Evolutionary conservation across 2,329 filamentous ascomycete genomes (phyloP).

Genomic region (Calonectria crousiana): DNA sequence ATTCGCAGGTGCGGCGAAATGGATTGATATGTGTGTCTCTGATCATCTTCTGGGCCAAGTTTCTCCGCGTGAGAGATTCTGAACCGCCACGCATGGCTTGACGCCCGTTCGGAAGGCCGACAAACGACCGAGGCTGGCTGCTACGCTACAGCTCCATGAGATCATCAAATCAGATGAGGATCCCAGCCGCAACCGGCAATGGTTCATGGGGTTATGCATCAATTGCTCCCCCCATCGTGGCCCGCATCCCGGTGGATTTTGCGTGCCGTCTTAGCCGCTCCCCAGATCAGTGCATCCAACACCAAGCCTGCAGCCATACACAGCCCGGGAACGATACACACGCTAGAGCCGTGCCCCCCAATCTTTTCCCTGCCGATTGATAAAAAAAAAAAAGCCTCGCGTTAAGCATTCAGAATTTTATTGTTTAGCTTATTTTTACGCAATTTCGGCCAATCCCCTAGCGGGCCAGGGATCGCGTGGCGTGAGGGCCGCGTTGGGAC

Average conservation of each 20-base stretch:
- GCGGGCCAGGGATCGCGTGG: not conserved
- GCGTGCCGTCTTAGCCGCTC: not conserved
- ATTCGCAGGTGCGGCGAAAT: not conserved
- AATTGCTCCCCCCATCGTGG: not conserved
- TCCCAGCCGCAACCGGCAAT: not conserved
- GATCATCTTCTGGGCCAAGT: not conserved
- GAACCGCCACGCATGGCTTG: not conserved
- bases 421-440: slow-evolving; percentile 10
- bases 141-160: not conserved
- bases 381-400: slow-evolving; percentile 6
- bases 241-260: not conserved
- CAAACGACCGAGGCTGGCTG: not conserved
- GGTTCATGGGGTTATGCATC: slow-evolving; percentile 1
- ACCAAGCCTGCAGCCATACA: not conserved
- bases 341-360: not conserved
- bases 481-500: not conserved
- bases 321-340: not conserved
- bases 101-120: not conserved
- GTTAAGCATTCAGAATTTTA: not conserved
- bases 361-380: slow-evolving; percentile 2
- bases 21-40: not conserved
- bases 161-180: slow-evolving; percentile 3
- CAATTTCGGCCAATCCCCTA: not conserved
- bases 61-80: not conserved
- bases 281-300: not conserved